These are phyloP conservation scores for Ceratobasidium sp. DNA, from an alignment of 1,284 basidiomycete genomes.

Conservation along the genomic window DNA sequence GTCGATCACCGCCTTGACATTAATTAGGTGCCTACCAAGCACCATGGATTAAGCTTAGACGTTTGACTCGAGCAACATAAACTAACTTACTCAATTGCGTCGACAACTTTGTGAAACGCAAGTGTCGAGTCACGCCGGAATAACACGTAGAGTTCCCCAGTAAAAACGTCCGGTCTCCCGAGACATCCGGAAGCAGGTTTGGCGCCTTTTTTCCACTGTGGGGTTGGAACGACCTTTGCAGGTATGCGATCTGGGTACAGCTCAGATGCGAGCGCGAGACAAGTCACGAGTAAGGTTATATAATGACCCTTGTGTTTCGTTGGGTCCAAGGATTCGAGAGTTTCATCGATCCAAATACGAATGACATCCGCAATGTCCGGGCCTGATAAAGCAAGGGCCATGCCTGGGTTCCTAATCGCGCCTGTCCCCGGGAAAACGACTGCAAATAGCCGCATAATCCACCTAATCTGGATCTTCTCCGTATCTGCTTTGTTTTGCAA, in stretches of 20 bases:
- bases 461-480: background rate
- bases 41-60: background rate
- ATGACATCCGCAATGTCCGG: background rate
- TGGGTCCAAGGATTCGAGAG: background rate
- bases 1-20: background rate
- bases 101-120: background rate
- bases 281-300: constrained; percentile 4
- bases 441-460: background rate
- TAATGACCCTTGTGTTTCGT: background rate
- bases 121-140: background rate
- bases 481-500: too few relatives aligned
- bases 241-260: background rate
- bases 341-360: background rate
- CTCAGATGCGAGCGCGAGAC: background rate
- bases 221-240: background rate
- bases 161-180: background rate
- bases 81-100: background rate
- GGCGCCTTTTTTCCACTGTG: background rate
- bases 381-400: background rate
- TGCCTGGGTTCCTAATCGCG: background rate
- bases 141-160: background rate
- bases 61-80: background rate
- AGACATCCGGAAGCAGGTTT: background rate
- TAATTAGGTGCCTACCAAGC: background rate
- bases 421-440: background rate